Base-by-base conservation (phyloP, 345 rosid genomes). In the Stellera chamaejasme region DNA sequence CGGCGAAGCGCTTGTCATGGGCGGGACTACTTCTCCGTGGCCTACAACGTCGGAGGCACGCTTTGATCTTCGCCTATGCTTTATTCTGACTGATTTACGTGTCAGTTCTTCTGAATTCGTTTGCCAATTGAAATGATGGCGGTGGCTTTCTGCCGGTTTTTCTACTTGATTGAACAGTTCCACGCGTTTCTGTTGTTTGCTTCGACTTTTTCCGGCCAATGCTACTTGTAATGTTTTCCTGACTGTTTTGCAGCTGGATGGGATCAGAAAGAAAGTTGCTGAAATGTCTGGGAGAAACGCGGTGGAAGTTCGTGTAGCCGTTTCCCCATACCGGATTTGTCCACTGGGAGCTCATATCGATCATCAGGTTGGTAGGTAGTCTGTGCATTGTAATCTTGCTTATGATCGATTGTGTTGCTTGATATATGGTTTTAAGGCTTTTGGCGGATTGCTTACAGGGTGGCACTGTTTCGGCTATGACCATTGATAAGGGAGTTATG, bases 321-420 rank as follows among this genome's bases (percentile, higher is more conserved):
- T 78, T 11, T 78, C 99, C 47, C 97, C 99, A 54, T 81, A 88
- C 60, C 80, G 97, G 66, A 88, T 92, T 43, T 92, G 97, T 77
- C 97, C 99, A 32, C 64, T 92, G 67, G 99, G 97, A 59, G 99
- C 99, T 72, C 97, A 81, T 67, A 83, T 86, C 57, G 99, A 92
- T 79, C 99, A 86, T 63, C 99, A 92, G 93, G 98, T 86, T 43
- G 10, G 63, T 62, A 59, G 54, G 1, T 25, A 57, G 43, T 28
- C 10, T 16, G 11, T 2, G 4, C 48, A 12, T 12, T 39, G 26
- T 46, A 27, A 14, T 10, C 0, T 32, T 2, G 39, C 39, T 32
- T 32, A 32, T 45, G 13, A 12, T 45, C 48, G n/a, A 45, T 45
- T 45, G 12, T 48, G 10, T 9, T 49, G 11, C 11, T 11, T 16